These are phyloP conservation scores for Coprinellus micaceus DNA, from an alignment of 768 basidiomycete genomes.

Conservation along the genomic window DNA sequence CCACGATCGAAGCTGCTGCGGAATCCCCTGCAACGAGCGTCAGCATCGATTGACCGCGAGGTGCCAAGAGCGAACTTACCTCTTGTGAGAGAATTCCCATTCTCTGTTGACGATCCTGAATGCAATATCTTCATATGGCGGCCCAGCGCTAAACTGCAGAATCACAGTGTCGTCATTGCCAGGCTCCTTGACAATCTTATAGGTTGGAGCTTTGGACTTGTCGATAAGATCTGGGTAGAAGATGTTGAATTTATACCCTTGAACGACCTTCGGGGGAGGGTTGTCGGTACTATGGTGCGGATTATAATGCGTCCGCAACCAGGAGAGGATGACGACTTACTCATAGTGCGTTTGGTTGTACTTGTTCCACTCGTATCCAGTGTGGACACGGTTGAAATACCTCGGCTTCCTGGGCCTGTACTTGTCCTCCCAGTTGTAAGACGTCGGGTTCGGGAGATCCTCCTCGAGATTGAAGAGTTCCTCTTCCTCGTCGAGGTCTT, in stretches of 20 bases:
- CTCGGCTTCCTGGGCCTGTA: constrained; percentile 95
- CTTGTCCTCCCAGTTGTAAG: constrained; percentile 99
- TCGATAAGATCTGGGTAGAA: constrained; percentile 99
- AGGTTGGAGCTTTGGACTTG: constrained; percentile 94
- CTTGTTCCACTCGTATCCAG: constrained; percentile 99
- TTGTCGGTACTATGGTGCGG: constrained; percentile 99
- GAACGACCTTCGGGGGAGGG: constrained; percentile 98
- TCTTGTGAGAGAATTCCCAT: constrained; percentile 98
- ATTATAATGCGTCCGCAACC: too few species aligned
- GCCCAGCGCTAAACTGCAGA: constrained; percentile 91
- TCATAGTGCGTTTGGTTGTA: constrained; percentile 99
- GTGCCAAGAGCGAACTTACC: too few species aligned
- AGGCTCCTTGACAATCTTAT: constrained; percentile 90
- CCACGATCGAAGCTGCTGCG: constrained; percentile 95
- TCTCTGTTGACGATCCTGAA: constrained; percentile 97
- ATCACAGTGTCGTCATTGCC: constrained; percentile 95
- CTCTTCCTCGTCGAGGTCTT: constrained; percentile 93
- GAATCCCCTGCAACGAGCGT: constrained; percentile 65
- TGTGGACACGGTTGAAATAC: constrained; percentile 98
- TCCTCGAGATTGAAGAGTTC: constrained; percentile 94
- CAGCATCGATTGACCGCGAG: too few species aligned
- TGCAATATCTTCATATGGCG: constrained; percentile 98
- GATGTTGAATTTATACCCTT: constrained; percentile 99
- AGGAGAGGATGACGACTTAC: constrained; percentile 47
- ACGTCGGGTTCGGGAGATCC: constrained; percentile 73